These are phyloP conservation scores for Mortierella sp. DNA, from an alignment of 371 early-diverging fungal species.

Conservation along the genomic window DNA sequence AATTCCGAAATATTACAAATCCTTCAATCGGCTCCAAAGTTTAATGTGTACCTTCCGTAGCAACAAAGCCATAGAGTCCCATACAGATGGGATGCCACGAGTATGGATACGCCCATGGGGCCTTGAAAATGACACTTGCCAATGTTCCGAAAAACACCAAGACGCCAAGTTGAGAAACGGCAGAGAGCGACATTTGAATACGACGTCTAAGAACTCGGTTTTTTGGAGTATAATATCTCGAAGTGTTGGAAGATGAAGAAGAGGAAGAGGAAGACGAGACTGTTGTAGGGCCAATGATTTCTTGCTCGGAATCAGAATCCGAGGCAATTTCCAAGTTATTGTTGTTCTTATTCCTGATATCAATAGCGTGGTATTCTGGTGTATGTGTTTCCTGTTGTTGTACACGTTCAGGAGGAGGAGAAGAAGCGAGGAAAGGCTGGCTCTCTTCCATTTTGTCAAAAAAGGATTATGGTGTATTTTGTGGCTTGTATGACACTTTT, in stretches of 20 bases:
- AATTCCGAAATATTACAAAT: background rate
- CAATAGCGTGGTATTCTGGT: conserved; percentile 11
- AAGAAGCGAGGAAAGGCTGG: conserved; percentile 13
- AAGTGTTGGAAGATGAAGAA: background rate
- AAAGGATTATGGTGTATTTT: conserved; percentile 3
- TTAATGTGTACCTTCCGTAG: conserved; percentile 43
- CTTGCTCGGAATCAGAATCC: conserved; percentile 13
- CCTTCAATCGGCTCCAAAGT: background rate
- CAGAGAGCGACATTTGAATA: conserved; percentile 28
- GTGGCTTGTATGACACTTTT: conserved; percentile 18
- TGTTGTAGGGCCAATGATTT: background rate
- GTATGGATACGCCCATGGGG: conserved; percentile 51
- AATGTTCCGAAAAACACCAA: conserved; percentile 40
- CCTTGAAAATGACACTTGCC: conserved; percentile 29
- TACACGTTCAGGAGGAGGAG: background rate
- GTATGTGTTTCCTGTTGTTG: conserved; percentile 4
- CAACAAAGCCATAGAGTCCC: conserved; percentile 52
- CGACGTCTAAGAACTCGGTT: background rate
- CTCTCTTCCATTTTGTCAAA: conserved; percentile 6
- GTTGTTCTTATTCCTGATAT: conserved; percentile 3
- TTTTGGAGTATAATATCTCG: background rate
- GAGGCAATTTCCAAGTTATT: background rate
- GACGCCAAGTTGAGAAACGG: conserved; percentile 30
- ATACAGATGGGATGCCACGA: conserved; percentile 57
- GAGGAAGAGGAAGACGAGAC: conserved; percentile 5